These are phyloP conservation scores for Scutellaria minor DNA, from an alignment of 257 asterid species.

Conservation along the genomic window DNA sequence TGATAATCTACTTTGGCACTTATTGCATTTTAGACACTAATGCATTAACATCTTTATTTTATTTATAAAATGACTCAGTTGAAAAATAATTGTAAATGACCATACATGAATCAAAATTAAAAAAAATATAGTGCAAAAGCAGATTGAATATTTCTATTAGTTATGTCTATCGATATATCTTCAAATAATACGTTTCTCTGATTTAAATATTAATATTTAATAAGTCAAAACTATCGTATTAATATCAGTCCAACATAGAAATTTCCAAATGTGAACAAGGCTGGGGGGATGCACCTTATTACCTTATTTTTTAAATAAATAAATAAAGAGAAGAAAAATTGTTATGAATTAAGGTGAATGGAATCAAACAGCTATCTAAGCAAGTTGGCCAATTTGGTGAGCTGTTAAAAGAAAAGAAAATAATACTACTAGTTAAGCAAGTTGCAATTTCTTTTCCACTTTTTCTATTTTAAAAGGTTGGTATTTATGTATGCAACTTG, in stretches of 20 bases:
- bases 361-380: constrained; percentile 43
- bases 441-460: constrained; percentile 30
- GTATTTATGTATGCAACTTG: constrained; percentile 37
- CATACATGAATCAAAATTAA: no score
- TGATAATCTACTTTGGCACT: no score
- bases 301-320: background rate
- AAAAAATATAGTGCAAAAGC: no score
- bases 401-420: constrained; percentile 31
- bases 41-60: no score
- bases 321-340: background rate
- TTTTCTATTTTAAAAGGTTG: background rate
- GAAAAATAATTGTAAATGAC: no score
- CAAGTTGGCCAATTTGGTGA: constrained; percentile 45
- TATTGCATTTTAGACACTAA: no score
- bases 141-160: background rate
- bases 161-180: background rate
- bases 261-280: background rate
- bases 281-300: constrained; percentile 23
- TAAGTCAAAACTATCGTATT: background rate
- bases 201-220: background rate
- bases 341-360: constrained; percentile 33
- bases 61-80: no score
- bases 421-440: constrained; percentile 25
- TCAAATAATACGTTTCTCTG: background rate
- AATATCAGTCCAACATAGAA: constrained; percentile 3